These are phyloP conservation scores for Plasmodium falciparum DNA, from an alignment of 169 alveolate genomes.

Conservation along the genomic window DNA sequence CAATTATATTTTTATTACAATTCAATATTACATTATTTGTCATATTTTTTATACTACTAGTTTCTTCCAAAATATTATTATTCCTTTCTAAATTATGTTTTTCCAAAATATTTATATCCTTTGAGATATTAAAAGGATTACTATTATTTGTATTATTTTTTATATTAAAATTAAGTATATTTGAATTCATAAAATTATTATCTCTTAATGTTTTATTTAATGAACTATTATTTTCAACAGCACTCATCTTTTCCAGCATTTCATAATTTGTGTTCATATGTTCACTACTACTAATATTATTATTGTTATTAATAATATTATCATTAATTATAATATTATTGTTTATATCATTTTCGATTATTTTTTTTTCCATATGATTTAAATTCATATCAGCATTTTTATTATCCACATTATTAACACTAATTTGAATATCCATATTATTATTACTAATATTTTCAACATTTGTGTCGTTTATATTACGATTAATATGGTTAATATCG, in stretches of 20 bases:
- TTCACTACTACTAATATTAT: constrained; percentile 2
- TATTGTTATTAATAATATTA: constrained; percentile 18
- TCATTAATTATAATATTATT: constrained; percentile 6
- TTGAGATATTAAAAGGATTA: constrained; percentile 5
- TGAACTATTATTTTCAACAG: neutral
- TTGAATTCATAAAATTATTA: constrained; percentile 10
- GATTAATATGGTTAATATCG: no score
- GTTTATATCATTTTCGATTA: constrained; percentile 11
- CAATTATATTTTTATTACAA: neutral
- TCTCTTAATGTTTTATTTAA: constrained; percentile 17
- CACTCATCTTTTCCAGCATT: constrained; percentile 7
- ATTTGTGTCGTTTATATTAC: no score
- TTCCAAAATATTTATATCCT: constrained; percentile 14
- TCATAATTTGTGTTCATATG: neutral
- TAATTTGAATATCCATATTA: neutral
- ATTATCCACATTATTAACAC: neutral
- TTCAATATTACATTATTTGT: neutral
- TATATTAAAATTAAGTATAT: neutral
- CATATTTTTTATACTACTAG: constrained; percentile 13
- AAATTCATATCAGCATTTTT: neutral
- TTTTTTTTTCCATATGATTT: neutral
- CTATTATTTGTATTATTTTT: neutral
- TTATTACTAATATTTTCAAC: neutral
- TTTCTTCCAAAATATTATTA: neutral
- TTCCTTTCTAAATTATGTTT: constrained; percentile 24